Base-by-base conservation (phyloP, 2,329 filamentous ascomycete species). In the Emericellopsis cladophorae region DNA sequence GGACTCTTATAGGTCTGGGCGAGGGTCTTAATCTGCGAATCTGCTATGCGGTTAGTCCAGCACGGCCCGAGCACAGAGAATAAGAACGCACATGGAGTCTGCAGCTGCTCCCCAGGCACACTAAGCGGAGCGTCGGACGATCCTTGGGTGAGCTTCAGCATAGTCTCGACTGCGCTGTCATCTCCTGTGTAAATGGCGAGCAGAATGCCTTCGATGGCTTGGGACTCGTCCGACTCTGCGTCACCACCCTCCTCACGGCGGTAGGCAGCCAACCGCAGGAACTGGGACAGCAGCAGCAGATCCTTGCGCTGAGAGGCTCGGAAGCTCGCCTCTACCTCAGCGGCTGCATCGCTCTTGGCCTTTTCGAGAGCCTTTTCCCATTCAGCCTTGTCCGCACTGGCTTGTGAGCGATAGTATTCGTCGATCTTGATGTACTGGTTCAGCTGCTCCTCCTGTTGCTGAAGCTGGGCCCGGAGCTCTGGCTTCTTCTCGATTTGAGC, bases 101-200 rank as follows among this genome's bases (percentile, higher is more conserved):
- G 63, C 21, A 87, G 70, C 46, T 70, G 58, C 29, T 81, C 75
- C 42, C 81, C 79, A 39, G 70, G 67, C 23, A 84, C 81, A 48
- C 75, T 81, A 47, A 67, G 62, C 2, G 84, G 77, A 44, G 67
- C 67, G 48, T 90, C 84, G 12, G 79, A 69, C 22, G 76, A 70
- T 29, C 83, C 84, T 44, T 85, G 70, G 42, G 88, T 82, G 43
- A 93, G 69, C 66, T 84, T 88, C 54, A 85, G 62, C 64, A 87
- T 87, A 42, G 82, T 76, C 41, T 74, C 66, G 21, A 92, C 84
- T 39, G 84, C 85, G 49, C 67, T 71, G 47, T 84, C 74, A 52
- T 90, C 84, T 37, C 85, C 86, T 36, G 78, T 76, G 61, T 93
- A 92, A 26, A 92, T 81, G 45, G 81, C 73, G 37, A 88, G 68